These are phyloP conservation scores for Harringtonia aguacate DNA, from an alignment of 2,329 filamentous ascomycete species.

Conservation along the genomic window DNA sequence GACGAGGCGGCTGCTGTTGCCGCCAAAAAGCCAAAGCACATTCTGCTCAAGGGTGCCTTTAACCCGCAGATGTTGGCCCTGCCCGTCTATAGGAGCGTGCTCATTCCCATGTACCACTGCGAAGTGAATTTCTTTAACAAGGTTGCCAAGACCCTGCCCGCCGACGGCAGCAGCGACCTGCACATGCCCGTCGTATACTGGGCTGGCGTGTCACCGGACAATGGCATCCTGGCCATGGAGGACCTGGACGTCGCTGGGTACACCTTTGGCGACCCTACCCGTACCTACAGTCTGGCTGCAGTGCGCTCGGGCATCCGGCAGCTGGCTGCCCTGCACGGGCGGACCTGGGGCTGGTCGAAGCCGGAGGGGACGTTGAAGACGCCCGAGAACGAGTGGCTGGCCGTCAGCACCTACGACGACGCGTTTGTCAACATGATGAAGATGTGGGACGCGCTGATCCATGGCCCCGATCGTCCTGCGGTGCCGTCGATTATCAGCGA, in stretches of 20 bases:
- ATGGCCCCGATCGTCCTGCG: slow-evolving; percentile 16
- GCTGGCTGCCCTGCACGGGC: slow-evolving; percentile 23
- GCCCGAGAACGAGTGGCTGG: slow-evolving; percentile 18
- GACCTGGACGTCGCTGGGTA: slow-evolving; percentile 50
- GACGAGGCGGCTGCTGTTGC: slow-evolving; percentile 10
- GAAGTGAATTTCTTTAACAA: slow-evolving; percentile 14
- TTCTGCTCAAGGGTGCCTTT: slow-evolving; percentile 45
- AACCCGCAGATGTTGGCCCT: slow-evolving; percentile 34
- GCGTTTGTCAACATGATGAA: slow-evolving; percentile 1
- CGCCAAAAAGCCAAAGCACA: slow-evolving; percentile 3
- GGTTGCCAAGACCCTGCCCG: slow-evolving; percentile 7
- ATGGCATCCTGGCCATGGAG: slow-evolving; percentile 58
- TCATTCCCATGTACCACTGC: slow-evolving; percentile 17
- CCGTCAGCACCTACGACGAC: slow-evolving; percentile 10
- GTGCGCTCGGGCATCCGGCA: slow-evolving; percentile 19
- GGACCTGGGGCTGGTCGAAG: slow-evolving; percentile 13
- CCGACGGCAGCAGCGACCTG: slow-evolving; percentile 16
- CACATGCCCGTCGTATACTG: slow-evolving; percentile 10
- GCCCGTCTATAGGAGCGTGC: slow-evolving; percentile 8
- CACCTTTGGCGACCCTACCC: slow-evolving; percentile 32
- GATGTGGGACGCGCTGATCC: slow-evolving; percentile 16
- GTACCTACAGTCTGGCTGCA: slow-evolving; percentile 12
- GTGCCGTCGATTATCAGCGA: slow-evolving; percentile 3
- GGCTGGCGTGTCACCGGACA: slow-evolving; percentile 18
- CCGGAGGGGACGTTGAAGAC: too few species aligned